Evolutionary conservation across 2,329 filamentous ascomycete genomes (phyloP), one percentile per base, ranked within the genome.

Genomic region (Nectriaceae sp.): DNA sequence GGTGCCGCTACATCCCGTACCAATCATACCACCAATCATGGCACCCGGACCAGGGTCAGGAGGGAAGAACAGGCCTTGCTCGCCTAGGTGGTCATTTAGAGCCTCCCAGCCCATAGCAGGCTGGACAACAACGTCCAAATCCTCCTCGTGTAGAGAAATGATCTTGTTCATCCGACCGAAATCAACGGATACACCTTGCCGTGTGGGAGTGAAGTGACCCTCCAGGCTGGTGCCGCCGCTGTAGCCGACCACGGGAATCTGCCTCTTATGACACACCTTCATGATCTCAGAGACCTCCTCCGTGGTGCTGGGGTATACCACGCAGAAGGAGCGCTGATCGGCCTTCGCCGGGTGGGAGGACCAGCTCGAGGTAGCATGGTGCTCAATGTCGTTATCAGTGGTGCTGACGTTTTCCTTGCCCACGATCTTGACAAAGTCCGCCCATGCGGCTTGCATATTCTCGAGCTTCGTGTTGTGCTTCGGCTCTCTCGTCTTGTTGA

Each of bases 21-120:
- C 88, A 26, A 91, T 83, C 88, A 91, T 91, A 46, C 91, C 91
- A 48, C 91, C 91, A 60, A 97, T 96, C 85, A 90, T 90, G 52
- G 91, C 91, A 16, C 91, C 90, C 44, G 92, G 91, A 44, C 91
- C 92, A 16, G 91, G 91, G 68, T 96, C 91, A 1, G 90, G 91
- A 19, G 91, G 91, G 72, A 96, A 96, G 77, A 96, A 96, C 3
- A 97, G 79, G 21, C 87, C 88, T 50, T 90, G 77, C 41, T 84
- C 77, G 5, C 75, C 77, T 16, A 97, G 78, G 53, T 87, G 77
- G 62, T 94, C 89, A 65, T 96, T 96, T 33, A 97, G 75, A 8
- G 79, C 66, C 71, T 96, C 89, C 91, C 91, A 97, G 11, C 90
- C 89, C 10, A 96, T 82, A 2, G 89, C 91, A 4, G 88, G 87